A percentile compares a stretch with the other conserved stretches of the same genome.
phyloP scores from a whole-genome alignment of 75 land plant genomes.

The Isoetes taiwanensis region DNA sequence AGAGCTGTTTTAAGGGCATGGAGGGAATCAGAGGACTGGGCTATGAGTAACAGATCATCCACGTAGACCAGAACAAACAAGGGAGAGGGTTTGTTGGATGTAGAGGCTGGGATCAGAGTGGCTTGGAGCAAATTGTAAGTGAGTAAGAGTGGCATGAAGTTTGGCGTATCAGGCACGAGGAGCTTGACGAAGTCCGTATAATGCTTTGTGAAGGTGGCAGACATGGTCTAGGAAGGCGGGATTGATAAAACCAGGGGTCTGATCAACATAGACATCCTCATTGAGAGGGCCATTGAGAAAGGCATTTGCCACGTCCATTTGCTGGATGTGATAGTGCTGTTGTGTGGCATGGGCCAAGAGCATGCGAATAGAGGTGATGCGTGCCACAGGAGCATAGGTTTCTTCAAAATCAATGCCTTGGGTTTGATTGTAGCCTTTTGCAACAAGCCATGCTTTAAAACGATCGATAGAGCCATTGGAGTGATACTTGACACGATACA shows the following conservation, averaged over 20 bases:
- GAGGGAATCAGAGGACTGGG: no score
- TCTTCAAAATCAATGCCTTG: slow-evolving; percentile 7
- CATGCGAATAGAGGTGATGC: background rate
- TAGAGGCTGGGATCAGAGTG: background rate
- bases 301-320: slow-evolving; percentile 6
- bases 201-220: background rate
- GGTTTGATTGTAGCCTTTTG: slow-evolving; percentile 2
- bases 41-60: no score
- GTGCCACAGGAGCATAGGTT: slow-evolving; percentile 6
- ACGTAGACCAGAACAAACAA: background rate
- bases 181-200: slow-evolving; percentile 12
- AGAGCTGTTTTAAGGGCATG: no score
- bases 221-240: background rate
- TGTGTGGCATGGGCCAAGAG: background rate
- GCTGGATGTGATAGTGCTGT: background rate
- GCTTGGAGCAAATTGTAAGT: background rate
- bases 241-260: slow-evolving; percentile 4
- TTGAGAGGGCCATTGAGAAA: slow-evolving; percentile 8
- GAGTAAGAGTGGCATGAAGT: background rate
- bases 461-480: background rate
- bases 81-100: background rate
- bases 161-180: slow-evolving; percentile 3
- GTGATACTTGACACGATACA: background rate
- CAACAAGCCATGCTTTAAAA: slow-evolving; percentile 4
- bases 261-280: slow-evolving; percentile 8